These are phyloP conservation scores for Calonectria montana DNA, from an alignment of 2,329 filamentous ascomycete species.

Conservation along the genomic window DNA sequence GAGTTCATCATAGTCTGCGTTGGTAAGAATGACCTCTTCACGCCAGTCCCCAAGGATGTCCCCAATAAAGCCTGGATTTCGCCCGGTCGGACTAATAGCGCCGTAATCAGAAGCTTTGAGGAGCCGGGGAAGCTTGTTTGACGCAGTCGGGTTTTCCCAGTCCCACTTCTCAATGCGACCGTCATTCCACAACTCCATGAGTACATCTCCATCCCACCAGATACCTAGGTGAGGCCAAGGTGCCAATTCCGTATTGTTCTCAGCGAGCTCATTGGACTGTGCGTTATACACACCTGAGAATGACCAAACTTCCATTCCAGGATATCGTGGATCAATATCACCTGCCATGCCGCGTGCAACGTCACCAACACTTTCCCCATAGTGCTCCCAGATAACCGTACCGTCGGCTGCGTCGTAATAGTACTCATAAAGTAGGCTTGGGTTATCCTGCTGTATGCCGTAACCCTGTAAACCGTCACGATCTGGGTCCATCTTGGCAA, in stretches of 20 bases:
- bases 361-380: slow-evolving; percentile 5
- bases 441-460: slow-evolving; percentile 36
- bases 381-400: slow-evolving; percentile 33
- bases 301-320: slow-evolving; percentile 37
- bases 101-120: slow-evolving; percentile 7
- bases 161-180: slow-evolving; percentile 39
- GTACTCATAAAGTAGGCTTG: slow-evolving; percentile 32
- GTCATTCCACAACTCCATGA: slow-evolving; percentile 39
- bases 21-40: slow-evolving; percentile 36
- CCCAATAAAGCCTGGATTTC: slow-evolving; percentile 31
- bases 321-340: slow-evolving; percentile 34
- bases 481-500: slow-evolving; percentile 38
- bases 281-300: slow-evolving; percentile 36
- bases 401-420: slow-evolving; percentile 37
- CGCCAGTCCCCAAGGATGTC: slow-evolving; percentile 39
- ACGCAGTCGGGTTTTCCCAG: slow-evolving; percentile 11
- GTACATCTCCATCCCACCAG: slow-evolving; percentile 30
- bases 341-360: slow-evolving; percentile 34
- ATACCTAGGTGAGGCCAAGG: slow-evolving; percentile 31
- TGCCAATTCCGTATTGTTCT: not conserved
- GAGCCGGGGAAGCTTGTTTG: slow-evolving; percentile 10
- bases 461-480: slow-evolving; percentile 34
- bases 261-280: slow-evolving; percentile 18
- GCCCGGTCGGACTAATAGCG: not conserved
- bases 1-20: slow-evolving; percentile 27